phyloP scores from a whole-genome alignment of 352 stramenopile genomes.

The Vaucheria bursata region DNA sequence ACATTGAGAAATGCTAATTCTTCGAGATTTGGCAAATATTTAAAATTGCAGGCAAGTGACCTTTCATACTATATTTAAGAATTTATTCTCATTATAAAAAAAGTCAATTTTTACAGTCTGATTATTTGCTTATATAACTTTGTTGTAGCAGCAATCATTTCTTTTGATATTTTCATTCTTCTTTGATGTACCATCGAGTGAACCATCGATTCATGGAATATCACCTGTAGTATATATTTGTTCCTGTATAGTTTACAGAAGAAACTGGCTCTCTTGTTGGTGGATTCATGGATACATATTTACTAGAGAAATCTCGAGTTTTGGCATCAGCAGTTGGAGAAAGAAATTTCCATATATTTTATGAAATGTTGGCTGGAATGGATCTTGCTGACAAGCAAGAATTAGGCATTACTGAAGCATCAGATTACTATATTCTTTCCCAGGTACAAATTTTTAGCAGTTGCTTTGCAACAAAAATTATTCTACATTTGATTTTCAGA shows the following conservation, averaged over 20 bases:
- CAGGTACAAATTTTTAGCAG: not conserved
- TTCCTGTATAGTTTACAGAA: not conserved
- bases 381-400: not conserved
- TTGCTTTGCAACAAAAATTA: too few species aligned
- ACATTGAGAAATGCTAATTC: constrained; percentile 74
- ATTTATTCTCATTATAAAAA: too few species aligned
- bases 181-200: too few species aligned
- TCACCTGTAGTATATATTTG: too few species aligned
- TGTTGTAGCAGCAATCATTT: too few species aligned
- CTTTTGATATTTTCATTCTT: too few species aligned
- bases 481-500: too few species aligned
- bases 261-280: constrained; percentile 3
- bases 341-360: constrained; percentile 99
- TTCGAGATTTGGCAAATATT: constrained; percentile 51
- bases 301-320: constrained; percentile 93
- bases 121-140: too few species aligned
- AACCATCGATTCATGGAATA: too few species aligned
- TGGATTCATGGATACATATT: constrained; percentile 64
- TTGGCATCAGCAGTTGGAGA: constrained; percentile 79
- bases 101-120: too few species aligned
- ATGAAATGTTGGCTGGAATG: constrained; percentile 79
- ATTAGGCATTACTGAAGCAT: constrained; percentile 56
- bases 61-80: too few species aligned
- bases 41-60: constrained; percentile 48
- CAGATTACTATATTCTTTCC: constrained; percentile 67